Conservation (phyloP, 2,329 filamentous ascomycete species). For the Pleoardoris graminearum region DNA sequence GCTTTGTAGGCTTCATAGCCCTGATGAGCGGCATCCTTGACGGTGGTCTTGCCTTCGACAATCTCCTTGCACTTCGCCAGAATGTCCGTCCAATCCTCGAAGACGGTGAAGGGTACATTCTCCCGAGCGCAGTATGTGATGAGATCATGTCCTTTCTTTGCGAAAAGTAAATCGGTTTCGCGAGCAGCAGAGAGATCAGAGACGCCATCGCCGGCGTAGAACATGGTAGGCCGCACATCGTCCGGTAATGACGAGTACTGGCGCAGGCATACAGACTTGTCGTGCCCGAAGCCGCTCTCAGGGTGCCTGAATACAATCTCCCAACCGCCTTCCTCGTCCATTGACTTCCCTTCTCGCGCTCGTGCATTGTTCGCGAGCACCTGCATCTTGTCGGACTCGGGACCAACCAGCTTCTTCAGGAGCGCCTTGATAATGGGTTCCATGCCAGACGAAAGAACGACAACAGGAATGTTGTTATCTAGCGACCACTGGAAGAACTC, state of each 20-base stretch:
- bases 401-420: conserved; percentile 78
- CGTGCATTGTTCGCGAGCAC: conserved; percentile 87
- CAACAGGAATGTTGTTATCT: conserved; percentile 83
- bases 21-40: conserved; percentile 68
- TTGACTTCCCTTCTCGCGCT: conserved; percentile 70
- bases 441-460: conserved; percentile 93
- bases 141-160: conserved; percentile 87
- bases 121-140: conserved; percentile 84
- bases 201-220: conserved; percentile 95
- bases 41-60: conserved; percentile 67
- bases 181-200: conserved; percentile 89
- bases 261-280: conserved; percentile 90
- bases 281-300: conserved; percentile 88
- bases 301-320: conserved; percentile 80
- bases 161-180: conserved; percentile 91
- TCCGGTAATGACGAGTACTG: conserved; percentile 77
- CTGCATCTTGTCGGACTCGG: conserved; percentile 75
- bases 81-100: conserved; percentile 82
- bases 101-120: conserved; percentile 83
- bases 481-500: conserved; percentile 85
- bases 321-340: conserved; percentile 84
- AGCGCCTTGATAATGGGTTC: conserved; percentile 84
- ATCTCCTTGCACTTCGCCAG: conserved; percentile 76
- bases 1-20: conserved; percentile 53
- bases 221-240: conserved; percentile 73